These are phyloP conservation scores for Aureobasidium sp. DNA, from an alignment of 2,329 filamentous ascomycete species.

Conservation along the genomic window DNA sequence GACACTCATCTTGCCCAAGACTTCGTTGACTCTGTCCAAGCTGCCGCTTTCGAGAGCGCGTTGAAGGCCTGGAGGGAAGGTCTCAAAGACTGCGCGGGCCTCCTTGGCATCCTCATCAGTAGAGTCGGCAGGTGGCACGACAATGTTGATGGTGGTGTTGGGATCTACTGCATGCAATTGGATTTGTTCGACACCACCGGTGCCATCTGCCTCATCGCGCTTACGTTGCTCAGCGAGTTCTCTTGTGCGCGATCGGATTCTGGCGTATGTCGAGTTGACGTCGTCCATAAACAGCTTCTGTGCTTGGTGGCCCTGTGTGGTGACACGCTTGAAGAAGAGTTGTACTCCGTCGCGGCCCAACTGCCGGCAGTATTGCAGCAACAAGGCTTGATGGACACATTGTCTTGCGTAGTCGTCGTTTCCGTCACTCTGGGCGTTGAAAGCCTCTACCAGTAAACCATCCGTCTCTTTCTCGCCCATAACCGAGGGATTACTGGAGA, in stretches of 20 bases:
- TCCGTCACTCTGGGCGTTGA: conserved; percentile 74
- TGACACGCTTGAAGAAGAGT: conserved; percentile 95
- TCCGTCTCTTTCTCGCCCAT: conserved; percentile 82
- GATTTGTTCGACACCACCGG: conserved; percentile 81
- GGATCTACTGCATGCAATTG: conserved; percentile 97
- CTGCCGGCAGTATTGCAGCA: conserved; percentile 90
- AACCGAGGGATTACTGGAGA: conserved; percentile 70
- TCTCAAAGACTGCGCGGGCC: conserved; percentile 70
- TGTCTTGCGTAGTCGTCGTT: conserved; percentile 52
- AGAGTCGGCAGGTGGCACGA: conserved; percentile 66
- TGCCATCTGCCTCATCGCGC: conserved; percentile 40
- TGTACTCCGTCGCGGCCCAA: conserved; percentile 81
- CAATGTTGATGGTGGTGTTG: conserved; percentile 81
- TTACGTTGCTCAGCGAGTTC: conserved; percentile 61
- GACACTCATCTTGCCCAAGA: conserved; percentile 80
- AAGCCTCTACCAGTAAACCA: conserved; percentile 82
- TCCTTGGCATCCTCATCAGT: conserved; percentile 52
- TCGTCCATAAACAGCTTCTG: conserved; percentile 88
- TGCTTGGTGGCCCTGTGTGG: conserved; percentile 80
- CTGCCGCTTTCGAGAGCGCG: conserved; percentile 81
- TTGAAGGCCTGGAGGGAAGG: conserved; percentile 74
- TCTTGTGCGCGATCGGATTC: conserved; percentile 68
- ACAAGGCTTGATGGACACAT: conserved; percentile 85
- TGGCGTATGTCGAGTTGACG: conserved; percentile 77
- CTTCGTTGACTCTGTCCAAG: conserved; percentile 80